Percentiles rank a stretch among this genome's conserved stretches.
Conservation (phyloP, 257 asterid species). For the Marsdenia floribunda region DNA sequence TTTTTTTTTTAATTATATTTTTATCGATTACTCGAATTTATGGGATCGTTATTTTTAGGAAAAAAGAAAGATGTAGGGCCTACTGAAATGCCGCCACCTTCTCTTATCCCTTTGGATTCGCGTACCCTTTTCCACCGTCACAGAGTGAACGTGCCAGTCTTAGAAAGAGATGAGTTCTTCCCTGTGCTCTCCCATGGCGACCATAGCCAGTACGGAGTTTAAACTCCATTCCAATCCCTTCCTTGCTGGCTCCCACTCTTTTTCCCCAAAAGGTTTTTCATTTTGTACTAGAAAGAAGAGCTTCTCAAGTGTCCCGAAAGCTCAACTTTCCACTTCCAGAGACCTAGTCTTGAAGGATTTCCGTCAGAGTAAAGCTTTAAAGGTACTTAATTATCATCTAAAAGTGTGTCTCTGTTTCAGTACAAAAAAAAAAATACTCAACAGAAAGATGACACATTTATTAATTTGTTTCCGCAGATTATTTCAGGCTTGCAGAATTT, state of each 20-base stretch:
- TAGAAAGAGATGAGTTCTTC: constrained; percentile 47
- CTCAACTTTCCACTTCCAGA: constrained; percentile 55
- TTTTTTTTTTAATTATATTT: too few relatives aligned
- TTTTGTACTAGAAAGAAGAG: constrained; percentile 23
- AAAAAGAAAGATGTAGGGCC: too few relatives aligned
- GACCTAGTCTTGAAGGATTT: constrained; percentile 62
- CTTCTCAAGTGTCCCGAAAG: constrained; percentile 30
- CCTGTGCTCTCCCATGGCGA: constrained; percentile 37
- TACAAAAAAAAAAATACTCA: background rate
- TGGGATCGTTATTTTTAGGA: too few relatives aligned
- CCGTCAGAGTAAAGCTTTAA: constrained; percentile 68
- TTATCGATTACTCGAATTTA: too few relatives aligned
- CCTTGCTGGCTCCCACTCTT: constrained; percentile 21
- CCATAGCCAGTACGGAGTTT: constrained; percentile 24
- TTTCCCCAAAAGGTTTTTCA: constrained; percentile 31
- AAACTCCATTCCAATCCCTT: constrained; percentile 44
- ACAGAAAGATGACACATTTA: background rate
- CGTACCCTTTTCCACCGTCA: background rate
- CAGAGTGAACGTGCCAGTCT: background rate
- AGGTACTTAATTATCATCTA: constrained; percentile 32
- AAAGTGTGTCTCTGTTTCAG: background rate
- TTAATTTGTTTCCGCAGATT: constrained; percentile 41
- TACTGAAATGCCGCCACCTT: too few relatives aligned
- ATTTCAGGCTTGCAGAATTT: constrained; percentile 82
- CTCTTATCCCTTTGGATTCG: background rate